Evolutionary conservation across 768 basidiomycete species (phyloP), one percentile per base, ranked within the genome.

Genomic region (Galerina sulciceps): DNA sequence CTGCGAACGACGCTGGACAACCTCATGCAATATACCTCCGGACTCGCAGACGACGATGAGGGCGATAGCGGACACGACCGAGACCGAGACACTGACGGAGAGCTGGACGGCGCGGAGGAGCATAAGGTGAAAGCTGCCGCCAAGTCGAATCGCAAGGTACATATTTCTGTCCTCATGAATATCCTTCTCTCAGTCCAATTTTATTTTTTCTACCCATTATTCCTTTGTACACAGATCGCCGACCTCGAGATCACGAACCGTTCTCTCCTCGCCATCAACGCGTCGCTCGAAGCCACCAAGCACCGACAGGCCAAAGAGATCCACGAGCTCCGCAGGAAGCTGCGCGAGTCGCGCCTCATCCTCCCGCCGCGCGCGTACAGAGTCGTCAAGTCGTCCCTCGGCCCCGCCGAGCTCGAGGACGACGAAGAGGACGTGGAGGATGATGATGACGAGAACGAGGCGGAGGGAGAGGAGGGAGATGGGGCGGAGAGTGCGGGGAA

Each of bases 231-330:
- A 58, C 53, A 96, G 94, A 96, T 96, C 57, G 91, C 90, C 11
- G 94, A 96, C 75, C 79, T 96, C 10, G 92, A 96, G 73, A 96
- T 96, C 67, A 89, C 92, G 6, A 96, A 94, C 71, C 82, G 85
- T 35, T 96, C 94, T 1, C 81, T 96, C 15, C 80, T 96, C 45
- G 85, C 86, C 1, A 94, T 96, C 75, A 96, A 96, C 67, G 78
- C 88, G 2, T 83, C 89, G 15, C 80, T 96, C 18, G 94, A 96
- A 72, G 83, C 86, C 36, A 83, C 85, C 35, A 94, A 93, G 73
- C 84, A 89, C 63, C 83, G 82, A 26, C 94, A 96, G 67, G 85
- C 88, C 6, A 87, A 85, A 62, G 94, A 96, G 73, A 94, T 96
- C 51, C 84, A 91, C 18, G 91, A 94, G 41, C 79, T 96, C 15